Conservation (phyloP, 208 protist species). For the Trypanosoma brucei region DNA sequence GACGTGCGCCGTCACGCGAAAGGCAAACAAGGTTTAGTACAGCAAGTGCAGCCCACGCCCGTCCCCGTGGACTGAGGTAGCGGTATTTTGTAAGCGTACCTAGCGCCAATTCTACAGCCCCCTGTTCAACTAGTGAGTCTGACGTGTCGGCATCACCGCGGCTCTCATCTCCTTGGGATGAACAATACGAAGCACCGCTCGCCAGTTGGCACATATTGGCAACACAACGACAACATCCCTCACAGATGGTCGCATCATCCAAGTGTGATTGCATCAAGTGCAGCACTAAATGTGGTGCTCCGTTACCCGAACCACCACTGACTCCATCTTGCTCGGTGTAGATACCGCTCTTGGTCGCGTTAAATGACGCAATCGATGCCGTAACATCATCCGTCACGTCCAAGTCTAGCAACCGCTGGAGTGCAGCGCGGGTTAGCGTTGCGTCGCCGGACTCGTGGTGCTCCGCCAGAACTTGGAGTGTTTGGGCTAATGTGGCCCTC, state of each 20-base stretch:
- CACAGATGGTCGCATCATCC: slow-evolving; percentile 51
- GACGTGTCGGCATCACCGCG: slow-evolving; percentile 15
- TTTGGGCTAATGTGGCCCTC: slow-evolving; percentile 14
- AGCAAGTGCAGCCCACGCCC: slow-evolving; percentile 53
- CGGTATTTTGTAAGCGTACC: slow-evolving; percentile 42
- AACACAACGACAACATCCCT: slow-evolving; percentile 73
- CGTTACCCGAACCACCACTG: slow-evolving; percentile 1
- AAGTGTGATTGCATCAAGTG: slow-evolving; percentile 49
- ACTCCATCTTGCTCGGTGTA: background rate
- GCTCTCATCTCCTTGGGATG: background rate
- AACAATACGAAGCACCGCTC: background rate
- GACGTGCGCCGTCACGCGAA: slow-evolving; percentile 34
- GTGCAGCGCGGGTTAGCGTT: slow-evolving; percentile 12
- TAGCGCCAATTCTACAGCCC: slow-evolving; percentile 57
- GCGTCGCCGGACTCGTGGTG: slow-evolving; percentile 1
- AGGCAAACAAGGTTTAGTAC: slow-evolving; percentile 69
- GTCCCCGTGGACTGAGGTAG: slow-evolving; percentile 42
- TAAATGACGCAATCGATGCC: slow-evolving; percentile 29
- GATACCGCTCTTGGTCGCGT: background rate
- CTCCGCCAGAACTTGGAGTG: slow-evolving; percentile 19
- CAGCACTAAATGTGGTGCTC: slow-evolving; percentile 33
- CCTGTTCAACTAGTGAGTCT: slow-evolving; percentile 52
- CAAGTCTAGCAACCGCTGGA: slow-evolving; percentile 48
- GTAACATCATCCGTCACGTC: slow-evolving; percentile 64
- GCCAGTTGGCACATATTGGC: slow-evolving; percentile 74